Base-by-base conservation (phyloP, 2,329 filamentous ascomycete species). In the Magnaporthiopsis incrustans region DNA sequence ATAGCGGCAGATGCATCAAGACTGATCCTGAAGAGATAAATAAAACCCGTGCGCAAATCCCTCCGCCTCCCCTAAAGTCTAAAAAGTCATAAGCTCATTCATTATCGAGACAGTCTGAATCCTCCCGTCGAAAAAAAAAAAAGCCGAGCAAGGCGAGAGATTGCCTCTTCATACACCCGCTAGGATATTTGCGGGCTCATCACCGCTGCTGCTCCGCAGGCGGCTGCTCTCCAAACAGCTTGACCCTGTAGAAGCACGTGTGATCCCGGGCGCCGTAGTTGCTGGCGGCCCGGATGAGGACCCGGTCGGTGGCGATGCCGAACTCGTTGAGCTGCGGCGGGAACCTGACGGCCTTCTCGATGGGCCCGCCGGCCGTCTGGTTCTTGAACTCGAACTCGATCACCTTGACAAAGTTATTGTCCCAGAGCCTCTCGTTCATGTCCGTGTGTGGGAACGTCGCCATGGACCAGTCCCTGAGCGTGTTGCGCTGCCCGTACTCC, bases 161-260 rank as follows among this genome's bases (percentile, higher is more conserved):
- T 53, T 35, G 8, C 18, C 2, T 53, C 22, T 25, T 25, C 44
- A 30, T 6, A 53, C 22, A 25, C 10, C 44, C 22, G 44, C 44
- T 25, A 11, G 44, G 22, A 25, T 22, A n/a, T 25, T 22, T 7
- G 22, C 44, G 44, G 22, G 44, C 15, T 18, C 38, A 18, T 59
- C 57, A 18, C 33, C 26, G 10, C 27, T 59, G 57, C 57, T 30
- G 14, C 57, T 32, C 57, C 4, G 27, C 27, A 5, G 25, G 38
- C 44, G 33, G 60, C 5, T n/a, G 64, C 38, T 81, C 73, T 22
- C 80, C 87, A 70, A 84, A 88, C 59, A 89, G 65, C 64, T 81
- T 76, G n/a, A 88, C 73, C 1, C 86, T 77, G 73, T 89, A 90
- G 69, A 90, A 82, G 71, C 87, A 89, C 4, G 86, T 89, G 70